Base-by-base conservation (phyloP, 202 grass and related monocot genomes). In the Eragrostis tef region DNA sequence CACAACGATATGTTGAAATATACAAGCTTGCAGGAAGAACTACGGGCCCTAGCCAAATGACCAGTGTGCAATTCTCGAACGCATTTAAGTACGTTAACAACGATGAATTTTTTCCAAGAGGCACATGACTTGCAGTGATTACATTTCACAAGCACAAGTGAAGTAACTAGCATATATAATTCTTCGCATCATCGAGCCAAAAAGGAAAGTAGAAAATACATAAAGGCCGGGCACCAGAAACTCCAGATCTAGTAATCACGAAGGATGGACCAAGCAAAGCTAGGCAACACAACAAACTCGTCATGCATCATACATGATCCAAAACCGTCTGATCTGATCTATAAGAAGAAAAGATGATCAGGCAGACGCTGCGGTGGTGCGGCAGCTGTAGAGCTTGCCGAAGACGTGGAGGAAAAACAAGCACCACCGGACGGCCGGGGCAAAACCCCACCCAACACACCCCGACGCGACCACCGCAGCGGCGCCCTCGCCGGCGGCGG, bases 371-470 rank as follows among this genome's bases (percentile, higher is more conserved):
- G 88, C 80, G 24, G 91, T 79, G 46, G 94, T 86, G 80, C 88
- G 86, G 79, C 88, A 91, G 79, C 95, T 90, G 71, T 98, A 98
- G 82, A 98, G 90, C 88, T 98, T 94, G 75, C 92, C 92, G 71
- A 98, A 94, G 83, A 98, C 84, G 86, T 94, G 90, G 79, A 98
- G 95, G 9, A 31, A 3, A 31, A 31, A 2, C 29, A 31, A 31
- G 3, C 29, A 31, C 2, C 29, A 1, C 29, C 29, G 29, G 29
- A 31, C 29, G 29, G 29, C 29, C 29, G 29, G 29, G 29, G 29
- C 29, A 31, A 31, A 31, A 31, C 3, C 29, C 2, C 29, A 1
- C 29, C 29, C 29, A 31, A 31, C 29, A 31, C 29, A 31, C 2
- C 29, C 29, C 29, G 29, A 31, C 29, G 29, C 29, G 29, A 31